Evolutionary conservation across 139 green algal species (phyloP).

Genomic region (Trebouxia sp.): DNA sequence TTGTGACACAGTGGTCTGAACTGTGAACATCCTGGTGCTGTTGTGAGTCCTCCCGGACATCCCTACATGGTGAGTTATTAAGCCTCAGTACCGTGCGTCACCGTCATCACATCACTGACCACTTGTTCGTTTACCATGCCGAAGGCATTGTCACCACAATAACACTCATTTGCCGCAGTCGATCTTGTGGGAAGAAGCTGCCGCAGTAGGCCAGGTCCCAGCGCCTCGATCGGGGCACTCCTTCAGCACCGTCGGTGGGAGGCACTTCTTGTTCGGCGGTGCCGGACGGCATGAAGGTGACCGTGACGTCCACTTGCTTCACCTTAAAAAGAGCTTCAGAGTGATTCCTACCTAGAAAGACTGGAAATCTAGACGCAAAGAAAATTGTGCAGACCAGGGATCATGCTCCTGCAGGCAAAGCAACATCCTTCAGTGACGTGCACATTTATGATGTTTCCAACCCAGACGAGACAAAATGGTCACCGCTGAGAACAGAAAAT

Average conservation of each 20-base stretch:
- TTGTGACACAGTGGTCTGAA: too few relatives aligned
- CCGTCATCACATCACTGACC: too few relatives aligned
- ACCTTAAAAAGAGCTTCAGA: not conserved
- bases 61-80: slow-evolving; percentile 17
- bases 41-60: not conserved
- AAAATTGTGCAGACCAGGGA: not conserved
- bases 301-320: not conserved
- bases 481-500: slow-evolving; percentile 13
- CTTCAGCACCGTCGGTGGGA: slow-evolving; percentile 68
- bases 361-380: not conserved
- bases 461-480: slow-evolving; percentile 50
- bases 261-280: slow-evolving; percentile 76
- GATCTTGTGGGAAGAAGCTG: slow-evolving; percentile 24
- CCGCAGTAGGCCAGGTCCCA: slow-evolving; percentile 46
- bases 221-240: slow-evolving; percentile 72
- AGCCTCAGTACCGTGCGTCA: too few relatives aligned
- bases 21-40: too few relatives aligned
- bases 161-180: slow-evolving; percentile 10
- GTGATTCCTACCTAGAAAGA: not conserved
- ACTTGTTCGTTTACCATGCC: too few relatives aligned
- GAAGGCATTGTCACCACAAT: too few relatives aligned
- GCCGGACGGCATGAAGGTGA: slow-evolving; percentile 62
- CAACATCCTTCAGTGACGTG: slow-evolving; percentile 75
- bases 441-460: slow-evolving; percentile 67
- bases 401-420: slow-evolving; percentile 56